A percentile compares a stretch with the other conserved stretches of the same genome.
Evolutionary conservation across 192 early-diverging fungal genomes (phyloP).

Genomic region (Chytriomyces confervae): DNA sequence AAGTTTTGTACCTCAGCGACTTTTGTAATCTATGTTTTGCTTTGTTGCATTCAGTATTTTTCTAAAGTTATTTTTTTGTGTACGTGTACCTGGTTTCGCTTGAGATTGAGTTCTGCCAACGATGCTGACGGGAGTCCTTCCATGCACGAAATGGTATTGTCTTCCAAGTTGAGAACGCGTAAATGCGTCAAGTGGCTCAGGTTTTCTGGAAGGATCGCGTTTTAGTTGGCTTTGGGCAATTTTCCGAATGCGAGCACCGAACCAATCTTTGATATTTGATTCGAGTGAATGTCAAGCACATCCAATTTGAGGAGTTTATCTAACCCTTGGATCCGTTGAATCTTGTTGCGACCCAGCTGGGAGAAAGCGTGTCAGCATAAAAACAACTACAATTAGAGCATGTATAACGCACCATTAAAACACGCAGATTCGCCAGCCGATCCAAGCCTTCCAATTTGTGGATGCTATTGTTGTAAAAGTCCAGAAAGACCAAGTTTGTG

Average conservation of each 20-base stretch:
- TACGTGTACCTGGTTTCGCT: constrained; percentile 52
- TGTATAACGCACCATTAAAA: constrained; percentile 45
- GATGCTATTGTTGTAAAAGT: constrained; percentile 58
- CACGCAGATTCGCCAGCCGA: constrained; percentile 47
- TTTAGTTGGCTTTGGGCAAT: not conserved
- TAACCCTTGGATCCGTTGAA: constrained; percentile 47
- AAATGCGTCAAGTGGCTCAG: constrained; percentile 44
- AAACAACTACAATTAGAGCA: not conserved
- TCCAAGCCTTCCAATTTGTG: constrained; percentile 47
- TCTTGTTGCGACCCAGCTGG: constrained; percentile 55
- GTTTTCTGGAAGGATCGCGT: constrained; percentile 44
- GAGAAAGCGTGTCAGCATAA: not conserved
- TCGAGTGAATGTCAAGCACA: constrained; percentile 59
- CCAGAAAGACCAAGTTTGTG: constrained; percentile 56
- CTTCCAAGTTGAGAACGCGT: constrained; percentile 58
- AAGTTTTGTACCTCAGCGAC: constrained; percentile 34
- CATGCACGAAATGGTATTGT: constrained; percentile 48
- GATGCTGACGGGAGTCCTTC: constrained; percentile 29
- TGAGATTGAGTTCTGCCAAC: constrained; percentile 57
- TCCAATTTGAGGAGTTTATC: constrained; percentile 48
- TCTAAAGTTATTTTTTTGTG: not conserved
- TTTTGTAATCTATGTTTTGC: constrained; percentile 29
- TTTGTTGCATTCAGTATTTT: not conserved
- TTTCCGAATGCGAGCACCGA: not conserved
- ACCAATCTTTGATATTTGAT: constrained; percentile 55